Percentiles rank a stretch among this genome's conserved stretches.
These are phyloP conservation scores for Udeniomyces megalosporus DNA, from an alignment of 768 basidiomycete species.

Conservation along the genomic window DNA sequence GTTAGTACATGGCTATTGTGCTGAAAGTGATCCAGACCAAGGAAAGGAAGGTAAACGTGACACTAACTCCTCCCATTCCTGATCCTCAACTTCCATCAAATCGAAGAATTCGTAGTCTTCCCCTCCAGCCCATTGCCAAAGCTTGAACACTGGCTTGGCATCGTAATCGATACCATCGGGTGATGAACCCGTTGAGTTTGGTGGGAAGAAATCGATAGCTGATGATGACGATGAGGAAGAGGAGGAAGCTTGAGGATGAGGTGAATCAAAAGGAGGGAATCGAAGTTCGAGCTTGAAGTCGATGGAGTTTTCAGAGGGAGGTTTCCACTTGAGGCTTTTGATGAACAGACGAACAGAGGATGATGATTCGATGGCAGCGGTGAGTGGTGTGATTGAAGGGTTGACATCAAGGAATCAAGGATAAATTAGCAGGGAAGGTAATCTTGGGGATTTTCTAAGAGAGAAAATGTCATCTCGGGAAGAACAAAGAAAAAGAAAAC, in stretches of 20 bases:
- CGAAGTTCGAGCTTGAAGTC: constrained; percentile 93
- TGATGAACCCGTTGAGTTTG: no score
- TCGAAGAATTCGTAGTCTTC: constrained; percentile 68
- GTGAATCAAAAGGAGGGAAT: constrained; percentile 55
- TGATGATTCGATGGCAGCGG: neutral
- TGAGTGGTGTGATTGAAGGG: neutral
- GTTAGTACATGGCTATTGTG: no score
- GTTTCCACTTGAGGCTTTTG: constrained; percentile 90
- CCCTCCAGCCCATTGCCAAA: constrained; percentile 69
- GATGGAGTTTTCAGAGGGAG: constrained; percentile 90
- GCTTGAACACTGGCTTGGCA: constrained; percentile 69
- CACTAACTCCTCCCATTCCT: constrained; percentile 81
- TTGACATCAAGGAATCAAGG: neutral
- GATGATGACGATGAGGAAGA: no score
- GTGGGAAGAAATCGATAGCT: no score
- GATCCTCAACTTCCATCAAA: constrained; percentile 64
- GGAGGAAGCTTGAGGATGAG: constrained; percentile 24
- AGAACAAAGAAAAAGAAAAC: neutral
- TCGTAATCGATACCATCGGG: constrained; percentile 39
- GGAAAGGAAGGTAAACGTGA: neutral
- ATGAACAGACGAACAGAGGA: neutral
- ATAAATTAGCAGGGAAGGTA: neutral
- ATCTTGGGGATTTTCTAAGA: no score
- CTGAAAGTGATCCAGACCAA: neutral
- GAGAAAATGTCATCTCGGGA: neutral